These are phyloP conservation scores for Allium sativum DNA, from an alignment of 106 monocot genomes.

Conservation along the genomic window DNA sequence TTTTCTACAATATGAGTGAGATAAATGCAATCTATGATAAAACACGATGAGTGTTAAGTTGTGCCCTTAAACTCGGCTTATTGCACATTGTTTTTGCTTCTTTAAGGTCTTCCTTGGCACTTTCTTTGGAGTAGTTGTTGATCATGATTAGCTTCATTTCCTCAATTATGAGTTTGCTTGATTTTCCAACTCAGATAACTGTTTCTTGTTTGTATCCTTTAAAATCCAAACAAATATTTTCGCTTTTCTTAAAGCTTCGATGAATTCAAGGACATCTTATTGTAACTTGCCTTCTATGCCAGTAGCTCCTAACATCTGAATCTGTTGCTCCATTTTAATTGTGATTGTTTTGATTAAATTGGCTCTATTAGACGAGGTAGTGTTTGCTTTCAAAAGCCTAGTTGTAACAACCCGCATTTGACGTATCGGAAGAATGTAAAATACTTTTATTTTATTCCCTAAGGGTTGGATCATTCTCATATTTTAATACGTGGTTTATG, in stretches of 20 bases:
- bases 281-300: slow-evolving; percentile 94
- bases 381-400: slow-evolving; percentile 64
- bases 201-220: slow-evolving; percentile 98
- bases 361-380: slow-evolving; percentile 55
- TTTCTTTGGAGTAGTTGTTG: slow-evolving; percentile 57
- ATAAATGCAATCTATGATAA: slow-evolving; percentile 88
- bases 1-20: slow-evolving; percentile 90
- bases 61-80: slow-evolving; percentile 13
- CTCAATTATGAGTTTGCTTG: slow-evolving; percentile 71
- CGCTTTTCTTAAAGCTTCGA: slow-evolving; percentile 71
- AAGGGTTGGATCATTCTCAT: no score
- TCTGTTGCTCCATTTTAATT: slow-evolving; percentile 42
- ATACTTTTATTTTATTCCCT: no score
- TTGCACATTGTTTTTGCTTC: slow-evolving; percentile 41
- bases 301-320: slow-evolving; percentile 70
- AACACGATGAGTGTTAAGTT: slow-evolving; percentile 26
- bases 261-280: slow-evolving; percentile 89
- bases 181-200: slow-evolving; percentile 89
- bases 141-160: slow-evolving; percentile 76
- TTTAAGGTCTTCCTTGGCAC: slow-evolving; percentile 45
- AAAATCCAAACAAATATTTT: slow-evolving; percentile 96
- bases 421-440: no score
- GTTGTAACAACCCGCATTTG: slow-evolving; percentile 30
- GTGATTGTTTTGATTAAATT: slow-evolving; percentile 46
- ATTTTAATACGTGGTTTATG: no score